Percentiles rank a stretch among this genome's conserved stretches.
Conservation (phyloP, 2,329 filamentous ascomycete species). For the Xylaria sp. region DNA sequence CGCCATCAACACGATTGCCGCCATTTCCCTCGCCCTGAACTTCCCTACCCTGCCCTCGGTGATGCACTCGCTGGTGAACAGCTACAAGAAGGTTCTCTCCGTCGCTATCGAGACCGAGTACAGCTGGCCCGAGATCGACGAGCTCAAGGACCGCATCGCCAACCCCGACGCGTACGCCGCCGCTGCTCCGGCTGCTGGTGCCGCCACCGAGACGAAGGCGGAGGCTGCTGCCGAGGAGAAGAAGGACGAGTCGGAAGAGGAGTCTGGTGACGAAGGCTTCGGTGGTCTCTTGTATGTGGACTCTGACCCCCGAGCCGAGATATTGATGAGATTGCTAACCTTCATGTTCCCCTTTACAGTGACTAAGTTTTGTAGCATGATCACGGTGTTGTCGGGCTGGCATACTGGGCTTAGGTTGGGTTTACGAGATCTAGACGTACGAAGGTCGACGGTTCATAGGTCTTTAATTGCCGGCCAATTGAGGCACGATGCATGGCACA, state of each 20-base stretch:
- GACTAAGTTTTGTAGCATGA: conserved; percentile 52
- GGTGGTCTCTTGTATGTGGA: conserved; percentile 73
- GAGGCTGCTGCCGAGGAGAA: conserved; percentile 59
- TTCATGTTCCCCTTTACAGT: conserved; percentile 37
- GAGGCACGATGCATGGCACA: conserved; percentile 38
- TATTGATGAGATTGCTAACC: conserved; percentile 41
- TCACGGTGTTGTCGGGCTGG: conserved; percentile 43
- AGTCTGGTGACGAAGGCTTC: conserved; percentile 72
- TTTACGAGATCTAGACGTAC: conserved; percentile 42
- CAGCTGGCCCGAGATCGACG: conserved; percentile 92
- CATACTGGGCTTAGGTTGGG: conserved; percentile 47
- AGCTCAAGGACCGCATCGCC: conserved; percentile 99
- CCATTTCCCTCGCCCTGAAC: conserved; percentile 87
- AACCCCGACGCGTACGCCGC: conserved; percentile 97
- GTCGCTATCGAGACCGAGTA: conserved; percentile 89
- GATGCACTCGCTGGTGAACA: conserved; percentile 95
- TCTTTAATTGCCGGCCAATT: conserved; percentile 49
- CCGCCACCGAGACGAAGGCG: conserved; percentile 50
- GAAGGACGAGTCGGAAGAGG: conserved; percentile 69
- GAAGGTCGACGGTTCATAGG: conserved; percentile 47
- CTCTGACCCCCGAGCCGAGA: background rate
- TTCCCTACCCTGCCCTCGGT: conserved; percentile 96
- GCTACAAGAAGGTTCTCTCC: conserved; percentile 95
- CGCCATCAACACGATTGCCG: conserved; percentile 85
- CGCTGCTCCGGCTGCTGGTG: conserved; percentile 71